A percentile compares a stretch with the other conserved stretches of the same genome.
Conservation (phyloP, 805 yeast species). For the Candida jianshihensis region DNA sequence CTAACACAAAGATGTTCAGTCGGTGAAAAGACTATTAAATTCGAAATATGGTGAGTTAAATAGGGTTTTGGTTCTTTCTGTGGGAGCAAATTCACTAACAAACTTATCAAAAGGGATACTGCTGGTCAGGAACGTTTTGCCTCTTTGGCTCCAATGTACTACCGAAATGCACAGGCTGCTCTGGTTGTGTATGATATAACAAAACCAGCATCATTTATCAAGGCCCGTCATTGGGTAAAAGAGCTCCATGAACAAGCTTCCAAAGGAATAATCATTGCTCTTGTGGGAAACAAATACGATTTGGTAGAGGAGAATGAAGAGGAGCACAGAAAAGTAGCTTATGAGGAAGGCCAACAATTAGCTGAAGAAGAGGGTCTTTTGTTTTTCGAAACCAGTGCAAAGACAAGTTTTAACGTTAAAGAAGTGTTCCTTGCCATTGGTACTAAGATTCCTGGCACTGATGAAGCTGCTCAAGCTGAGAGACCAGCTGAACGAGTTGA, state of each 20-base stretch:
- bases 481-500: slow-evolving; percentile 26
- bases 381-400: slow-evolving; percentile 93
- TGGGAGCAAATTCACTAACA: slow-evolving; percentile 1
- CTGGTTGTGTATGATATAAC: slow-evolving; percentile 93
- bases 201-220: slow-evolving; percentile 87
- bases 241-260: slow-evolving; percentile 93
- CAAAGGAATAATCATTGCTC: slow-evolving; percentile 85
- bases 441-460: slow-evolving; percentile 58
- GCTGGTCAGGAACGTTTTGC: slow-evolving; percentile 99
- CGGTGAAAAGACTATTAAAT: slow-evolving; percentile 80
- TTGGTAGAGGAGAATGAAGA: slow-evolving; percentile 51
- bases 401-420: slow-evolving; percentile 80
- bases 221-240: slow-evolving; percentile 97
- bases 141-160: slow-evolving; percentile 93
- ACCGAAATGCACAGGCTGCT: slow-evolving; percentile 96
- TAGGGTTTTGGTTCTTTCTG: not conserved
- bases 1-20: slow-evolving; percentile 89
- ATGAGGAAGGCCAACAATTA: slow-evolving; percentile 77
- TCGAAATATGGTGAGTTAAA: slow-evolving; percentile 75
- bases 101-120: slow-evolving; percentile 52
- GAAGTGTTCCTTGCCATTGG: slow-evolving; percentile 91
- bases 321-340: slow-evolving; percentile 65
- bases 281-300: slow-evolving; percentile 91
- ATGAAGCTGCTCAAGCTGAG: slow-evolving; percentile 21
- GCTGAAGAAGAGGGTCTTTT: slow-evolving; percentile 89